Conservation (phyloP, 2,329 filamentous ascomycete species). For the Grosmannia clavigera region DNA sequence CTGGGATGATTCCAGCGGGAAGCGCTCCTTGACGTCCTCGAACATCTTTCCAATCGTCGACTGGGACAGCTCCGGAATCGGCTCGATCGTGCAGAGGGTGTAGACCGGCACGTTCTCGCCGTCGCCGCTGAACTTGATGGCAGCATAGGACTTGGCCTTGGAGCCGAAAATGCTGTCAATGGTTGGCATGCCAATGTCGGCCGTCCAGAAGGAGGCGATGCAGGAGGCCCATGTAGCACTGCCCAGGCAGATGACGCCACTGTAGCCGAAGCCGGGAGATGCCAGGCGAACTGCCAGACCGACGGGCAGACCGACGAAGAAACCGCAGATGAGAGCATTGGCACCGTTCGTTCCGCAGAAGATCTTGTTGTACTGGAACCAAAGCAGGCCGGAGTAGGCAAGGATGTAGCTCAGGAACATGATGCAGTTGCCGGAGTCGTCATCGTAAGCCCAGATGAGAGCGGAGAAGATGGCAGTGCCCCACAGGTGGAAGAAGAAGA, state of each 20-base stretch:
- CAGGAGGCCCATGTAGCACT: conserved; percentile 38
- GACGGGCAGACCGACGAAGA: conserved; percentile 29
- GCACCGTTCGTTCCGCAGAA: conserved; percentile 36
- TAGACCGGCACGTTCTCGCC: neutral
- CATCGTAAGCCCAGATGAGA: conserved; percentile 39
- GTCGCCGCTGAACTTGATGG: neutral
- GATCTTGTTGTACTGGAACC: conserved; percentile 41
- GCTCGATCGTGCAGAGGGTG: conserved; percentile 7
- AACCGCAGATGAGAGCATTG: conserved; percentile 31
- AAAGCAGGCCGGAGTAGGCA: conserved; percentile 32
- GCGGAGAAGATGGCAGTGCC: conserved; percentile 31
- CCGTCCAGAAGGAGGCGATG: conserved; percentile 28
- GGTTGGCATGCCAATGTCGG: conserved; percentile 32
- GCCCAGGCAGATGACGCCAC: conserved; percentile 33
- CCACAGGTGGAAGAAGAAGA: conserved; percentile 38
- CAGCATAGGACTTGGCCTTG: neutral
- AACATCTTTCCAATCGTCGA: conserved; percentile 19
- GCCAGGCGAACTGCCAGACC: conserved; percentile 30
- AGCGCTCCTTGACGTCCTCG: conserved; percentile 14
- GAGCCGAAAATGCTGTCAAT: neutral
- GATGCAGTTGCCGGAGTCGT: conserved; percentile 22
- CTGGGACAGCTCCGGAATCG: conserved; percentile 9
- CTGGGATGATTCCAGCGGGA: conserved; percentile 5
- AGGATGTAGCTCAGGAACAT: conserved; percentile 29
- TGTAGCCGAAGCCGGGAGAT: conserved; percentile 28